phyloP scores from a whole-genome alignment of 1,284 basidiomycete genomes.

The Trichosporon ovoides region DNA sequence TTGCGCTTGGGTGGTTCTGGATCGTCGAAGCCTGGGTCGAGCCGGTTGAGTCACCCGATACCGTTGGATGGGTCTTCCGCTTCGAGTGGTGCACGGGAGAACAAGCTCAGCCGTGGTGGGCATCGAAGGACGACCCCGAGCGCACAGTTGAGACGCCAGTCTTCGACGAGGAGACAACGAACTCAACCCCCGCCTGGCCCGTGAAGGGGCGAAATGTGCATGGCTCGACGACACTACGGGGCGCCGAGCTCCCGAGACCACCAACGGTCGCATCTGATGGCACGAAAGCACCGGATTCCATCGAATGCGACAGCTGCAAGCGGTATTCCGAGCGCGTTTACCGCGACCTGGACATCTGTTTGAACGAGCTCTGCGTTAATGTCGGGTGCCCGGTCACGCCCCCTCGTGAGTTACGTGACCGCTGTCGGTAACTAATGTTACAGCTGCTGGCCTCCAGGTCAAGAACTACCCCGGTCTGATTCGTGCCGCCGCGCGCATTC shows the following conservation, averaged over 20 bases:
- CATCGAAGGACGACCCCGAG: slow-evolving; percentile 3
- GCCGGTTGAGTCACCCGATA: slow-evolving; percentile 19
- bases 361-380: slow-evolving; percentile 27
- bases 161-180: slow-evolving; percentile 2
- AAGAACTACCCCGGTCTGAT: not conserved
- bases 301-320: slow-evolving; percentile 6
- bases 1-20: slow-evolving; percentile 48
- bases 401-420: not conserved
- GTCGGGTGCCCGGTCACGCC: not conserved
- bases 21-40: slow-evolving; percentile 46
- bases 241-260: not conserved
- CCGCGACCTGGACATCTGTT: slow-evolving; percentile 19
- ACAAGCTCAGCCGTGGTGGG: slow-evolving; percentile 40
- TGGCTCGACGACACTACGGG: slow-evolving; percentile 20
- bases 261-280: not conserved
- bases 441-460: not conserved
- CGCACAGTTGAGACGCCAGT: slow-evolving; percentile 4
- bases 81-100: slow-evolving; percentile 39
- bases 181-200: slow-evolving; percentile 9
- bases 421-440: not conserved
- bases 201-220: slow-evolving; percentile 17
- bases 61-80: slow-evolving; percentile 38
- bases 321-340: slow-evolving; percentile 23
- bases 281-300: not conserved
- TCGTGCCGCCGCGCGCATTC: slow-evolving; percentile 17